A percentile compares a stretch with the other conserved stretches of the same genome.
Conservation (phyloP, 1,284 basidiomycete species). For the Puccinia coronata region DNA sequence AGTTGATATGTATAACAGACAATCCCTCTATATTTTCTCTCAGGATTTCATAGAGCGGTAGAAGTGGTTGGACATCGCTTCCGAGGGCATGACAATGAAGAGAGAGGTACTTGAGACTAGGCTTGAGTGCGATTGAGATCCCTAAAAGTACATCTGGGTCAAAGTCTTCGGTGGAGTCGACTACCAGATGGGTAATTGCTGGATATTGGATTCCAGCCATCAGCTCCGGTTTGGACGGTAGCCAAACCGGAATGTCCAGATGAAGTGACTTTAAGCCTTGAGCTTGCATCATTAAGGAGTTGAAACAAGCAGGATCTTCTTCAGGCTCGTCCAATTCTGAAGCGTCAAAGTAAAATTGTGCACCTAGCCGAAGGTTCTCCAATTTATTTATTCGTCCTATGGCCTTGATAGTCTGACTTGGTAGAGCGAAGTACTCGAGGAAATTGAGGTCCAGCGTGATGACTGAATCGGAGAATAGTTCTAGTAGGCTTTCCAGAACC, state of each 20-base stretch:
- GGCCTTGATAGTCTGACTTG: neutral
- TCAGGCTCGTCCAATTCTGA: neutral
- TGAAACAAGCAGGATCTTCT: neutral
- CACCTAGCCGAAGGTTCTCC: neutral
- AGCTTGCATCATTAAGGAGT: neutral
- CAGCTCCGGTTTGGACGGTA: neutral
- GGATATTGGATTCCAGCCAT: neutral
- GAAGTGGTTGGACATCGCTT: conserved; percentile 4
- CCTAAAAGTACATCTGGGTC: neutral
- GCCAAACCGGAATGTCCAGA: neutral
- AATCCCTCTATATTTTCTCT: conserved; percentile 31
- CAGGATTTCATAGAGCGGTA: conserved; percentile 22
- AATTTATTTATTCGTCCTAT: conserved; percentile 2
- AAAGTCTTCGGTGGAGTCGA: neutral
- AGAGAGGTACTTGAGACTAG: conserved; percentile 21
- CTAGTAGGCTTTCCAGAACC: neutral
- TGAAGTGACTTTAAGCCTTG: neutral
- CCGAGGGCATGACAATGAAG: neutral
- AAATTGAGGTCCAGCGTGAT: no score
- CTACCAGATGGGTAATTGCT: conserved; percentile 12
- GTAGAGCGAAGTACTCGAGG: conserved; percentile 8
- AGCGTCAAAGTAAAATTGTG: neutral
- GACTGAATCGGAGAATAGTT: no score
- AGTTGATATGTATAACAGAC: neutral
- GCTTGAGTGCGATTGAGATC: conserved; percentile 28